Evolutionary conservation across 2,329 filamentous ascomycete species (phyloP).

Genomic region (Calonectria multiphialidica): DNA sequence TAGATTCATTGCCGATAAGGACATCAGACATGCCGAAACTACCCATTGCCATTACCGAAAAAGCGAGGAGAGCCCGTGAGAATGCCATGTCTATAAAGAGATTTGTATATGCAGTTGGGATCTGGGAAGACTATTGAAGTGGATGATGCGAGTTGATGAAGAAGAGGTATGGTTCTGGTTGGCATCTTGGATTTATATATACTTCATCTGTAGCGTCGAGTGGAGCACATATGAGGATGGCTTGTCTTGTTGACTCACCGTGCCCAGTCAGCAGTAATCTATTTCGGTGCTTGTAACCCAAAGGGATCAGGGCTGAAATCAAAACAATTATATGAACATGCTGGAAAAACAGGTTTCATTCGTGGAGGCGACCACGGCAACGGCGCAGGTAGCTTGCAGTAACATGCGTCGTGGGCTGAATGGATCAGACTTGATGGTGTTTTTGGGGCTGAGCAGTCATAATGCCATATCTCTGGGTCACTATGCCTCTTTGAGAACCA

Average conservation of each 20-base stretch:
- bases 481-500: slow-evolving; percentile 15
- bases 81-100: not conserved
- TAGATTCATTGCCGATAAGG: not conserved
- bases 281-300: slow-evolving; percentile 10
- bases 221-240: not conserved
- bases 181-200: not conserved
- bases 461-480: not conserved
- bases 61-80: not conserved
- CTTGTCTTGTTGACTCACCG: not conserved
- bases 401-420: not conserved
- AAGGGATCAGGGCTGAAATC: not conserved
- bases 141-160: not conserved
- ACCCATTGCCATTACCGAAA: not conserved
- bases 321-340: not conserved
- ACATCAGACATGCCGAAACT: not conserved
- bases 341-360: not conserved
- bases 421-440: not conserved
- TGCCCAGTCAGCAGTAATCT: not conserved
- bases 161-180: not conserved
- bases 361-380: not conserved
- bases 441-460: not conserved
- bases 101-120: not conserved
- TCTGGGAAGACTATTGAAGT: no score
- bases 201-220: no score
- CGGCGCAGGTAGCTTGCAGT: not conserved